Percentiles rank a stretch among this genome's conserved stretches.
Conservation (phyloP, 208 protist genomes). For the Crithidia thermophila region DNA sequence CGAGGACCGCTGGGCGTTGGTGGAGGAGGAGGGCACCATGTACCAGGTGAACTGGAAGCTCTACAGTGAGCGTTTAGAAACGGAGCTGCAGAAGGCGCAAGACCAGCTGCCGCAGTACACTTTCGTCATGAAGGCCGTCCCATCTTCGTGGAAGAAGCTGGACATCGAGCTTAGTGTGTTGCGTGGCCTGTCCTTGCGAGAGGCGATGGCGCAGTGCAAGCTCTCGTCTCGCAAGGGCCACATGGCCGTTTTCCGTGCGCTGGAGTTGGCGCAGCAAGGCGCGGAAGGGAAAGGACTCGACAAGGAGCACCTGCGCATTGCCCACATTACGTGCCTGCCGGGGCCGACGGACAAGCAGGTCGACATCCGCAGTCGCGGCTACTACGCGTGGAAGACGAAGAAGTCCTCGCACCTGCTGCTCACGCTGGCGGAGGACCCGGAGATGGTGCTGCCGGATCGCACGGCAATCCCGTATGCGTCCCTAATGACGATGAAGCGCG, state of each 20-base stretch:
- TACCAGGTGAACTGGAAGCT: constrained; percentile 90
- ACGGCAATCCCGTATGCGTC: constrained; percentile 86
- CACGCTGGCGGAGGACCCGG: constrained; percentile 86
- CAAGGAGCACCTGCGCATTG: constrained; percentile 87
- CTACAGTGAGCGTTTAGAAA: constrained; percentile 89
- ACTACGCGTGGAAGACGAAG: constrained; percentile 93
- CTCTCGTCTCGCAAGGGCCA: constrained; percentile 87
- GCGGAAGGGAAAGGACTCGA: constrained; percentile 89
- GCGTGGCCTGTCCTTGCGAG: constrained; percentile 86
- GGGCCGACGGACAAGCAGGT: constrained; percentile 92
- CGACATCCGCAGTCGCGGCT: constrained; percentile 86
- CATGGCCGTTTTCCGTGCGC: constrained; percentile 79
- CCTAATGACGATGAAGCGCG: constrained; percentile 83
- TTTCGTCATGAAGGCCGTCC: constrained; percentile 84
- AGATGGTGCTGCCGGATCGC: constrained; percentile 91
- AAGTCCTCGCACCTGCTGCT: constrained; percentile 85
- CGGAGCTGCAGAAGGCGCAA: constrained; percentile 79
- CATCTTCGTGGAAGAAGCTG: constrained; percentile 91
- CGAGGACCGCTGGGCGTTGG: constrained; percentile 85
- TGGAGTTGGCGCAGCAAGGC: constrained; percentile 88
- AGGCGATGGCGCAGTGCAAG: constrained; percentile 92
- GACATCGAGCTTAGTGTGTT: constrained; percentile 88
- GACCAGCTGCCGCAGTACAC: constrained; percentile 88
- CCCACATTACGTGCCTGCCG: constrained; percentile 80
- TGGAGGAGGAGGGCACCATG: constrained; percentile 89